Percentiles rank a stretch among this genome's conserved stretches.
Conservation (phyloP, 805 yeast genomes). For the Starmerella etchellsii region DNA sequence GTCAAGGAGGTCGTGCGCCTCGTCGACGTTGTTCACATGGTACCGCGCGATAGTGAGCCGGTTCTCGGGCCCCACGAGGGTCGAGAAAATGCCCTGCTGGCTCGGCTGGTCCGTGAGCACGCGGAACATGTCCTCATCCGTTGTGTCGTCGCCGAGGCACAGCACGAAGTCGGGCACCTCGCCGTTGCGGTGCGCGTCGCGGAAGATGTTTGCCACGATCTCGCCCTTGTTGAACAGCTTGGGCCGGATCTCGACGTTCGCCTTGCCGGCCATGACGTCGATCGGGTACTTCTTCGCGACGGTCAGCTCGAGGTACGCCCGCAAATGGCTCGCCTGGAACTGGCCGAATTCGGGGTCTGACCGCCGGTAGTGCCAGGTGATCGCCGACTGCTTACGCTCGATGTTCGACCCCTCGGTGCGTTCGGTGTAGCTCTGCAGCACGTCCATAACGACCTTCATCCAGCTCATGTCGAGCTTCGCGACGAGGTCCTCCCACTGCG, state of each 20-base stretch:
- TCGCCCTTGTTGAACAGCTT: slow-evolving; percentile 92
- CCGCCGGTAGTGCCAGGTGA: slow-evolving; percentile 95
- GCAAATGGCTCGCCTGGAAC: slow-evolving; percentile 67
- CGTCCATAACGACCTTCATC: slow-evolving; percentile 70
- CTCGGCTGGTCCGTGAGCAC: slow-evolving; percentile 54
- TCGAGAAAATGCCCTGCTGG: slow-evolving; percentile 21
- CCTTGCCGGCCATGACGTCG: slow-evolving; percentile 95
- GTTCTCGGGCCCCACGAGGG: slow-evolving; percentile 27
- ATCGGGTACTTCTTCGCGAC: slow-evolving; percentile 60
- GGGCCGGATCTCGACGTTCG: slow-evolving; percentile 95
- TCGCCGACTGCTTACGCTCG: slow-evolving; percentile 81
- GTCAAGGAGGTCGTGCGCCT: slow-evolving; percentile 18
- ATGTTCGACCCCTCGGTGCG: slow-evolving; percentile 82
- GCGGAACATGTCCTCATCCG: slow-evolving; percentile 95
- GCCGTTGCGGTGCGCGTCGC: slow-evolving; percentile 27
- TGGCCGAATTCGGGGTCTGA: slow-evolving; percentile 89
- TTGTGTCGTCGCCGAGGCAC: slow-evolving; percentile 89
- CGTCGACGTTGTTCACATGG: slow-evolving; percentile 20
- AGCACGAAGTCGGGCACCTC: slow-evolving; percentile 66
- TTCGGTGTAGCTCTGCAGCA: slow-evolving; percentile 64
- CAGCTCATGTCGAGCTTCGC: slow-evolving; percentile 82
- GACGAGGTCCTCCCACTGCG: slow-evolving; percentile 73
- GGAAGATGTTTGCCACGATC: slow-evolving; percentile 68
- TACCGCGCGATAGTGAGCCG: slow-evolving; percentile 29
- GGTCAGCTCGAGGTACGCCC: slow-evolving; percentile 46